Evolutionary conservation across 176 grass and related monocot genomes (phyloP), one percentile per base, ranked within the genome.

Genomic region (Aegilops tauschii): DNA sequence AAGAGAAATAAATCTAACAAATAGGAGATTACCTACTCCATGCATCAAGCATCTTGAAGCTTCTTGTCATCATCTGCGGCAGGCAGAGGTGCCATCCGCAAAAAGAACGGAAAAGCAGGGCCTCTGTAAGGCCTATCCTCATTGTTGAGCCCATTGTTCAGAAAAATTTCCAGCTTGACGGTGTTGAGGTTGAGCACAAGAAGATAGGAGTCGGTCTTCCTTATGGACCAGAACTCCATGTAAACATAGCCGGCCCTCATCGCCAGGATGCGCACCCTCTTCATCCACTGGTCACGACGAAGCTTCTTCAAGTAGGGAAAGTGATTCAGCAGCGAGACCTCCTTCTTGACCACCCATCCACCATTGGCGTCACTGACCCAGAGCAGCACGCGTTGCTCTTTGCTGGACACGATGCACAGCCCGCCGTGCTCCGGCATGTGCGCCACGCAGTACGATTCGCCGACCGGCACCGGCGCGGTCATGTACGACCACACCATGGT

Each of bases 151-250:
- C 18, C 54, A 58, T 58, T 58, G 54, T 58, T 58, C 6, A 58
- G 54, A 58, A 58, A 58, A 0, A 79, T 30, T 12, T 13, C 32
- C 84, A 70, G 35, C 65, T 86, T 86, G n/a, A n/a, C 31, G 16
- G 76, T 86, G 54, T 78, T 61, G n/a, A 86, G 65, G 4, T 86
- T 68, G 9, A 79, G 65, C 47, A 86, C 84, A 18, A 79, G 84
- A 69, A 86, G 50, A 78, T 86, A 86, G 49, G 84, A 86, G 23
- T 27, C n/a, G 3, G 66, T 14, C 50, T 61, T 83, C 68, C 81
- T 83, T 3, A 73, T 83, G 54, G 81, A 83, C 81, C 81, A 83
- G 34, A 73, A 83, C 81, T 83, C 81, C 81, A 83, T 83, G 66
- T 70, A 71, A 21, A 82, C 80, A 56, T 71, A 82, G 12, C 47